These are phyloP conservation scores for Warburgia ugandensis DNA, from an alignment of 164 flowering plant species.

Conservation along the genomic window DNA sequence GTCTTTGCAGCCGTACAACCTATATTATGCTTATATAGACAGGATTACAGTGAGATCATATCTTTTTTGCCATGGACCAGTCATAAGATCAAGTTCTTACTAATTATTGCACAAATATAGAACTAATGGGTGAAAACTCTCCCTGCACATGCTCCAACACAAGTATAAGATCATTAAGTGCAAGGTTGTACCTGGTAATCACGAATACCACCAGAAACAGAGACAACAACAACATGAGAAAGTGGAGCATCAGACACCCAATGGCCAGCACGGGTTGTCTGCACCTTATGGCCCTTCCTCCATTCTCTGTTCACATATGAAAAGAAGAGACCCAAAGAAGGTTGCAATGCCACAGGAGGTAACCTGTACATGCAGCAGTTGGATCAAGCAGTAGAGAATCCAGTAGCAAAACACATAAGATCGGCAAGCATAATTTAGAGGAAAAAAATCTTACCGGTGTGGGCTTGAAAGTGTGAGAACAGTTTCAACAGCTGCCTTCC, in stretches of 20 bases:
- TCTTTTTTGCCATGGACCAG: too few relatives aligned
- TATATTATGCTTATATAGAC: too few relatives aligned
- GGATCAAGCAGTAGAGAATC: slow-evolving; percentile 9
- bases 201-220: slow-evolving; percentile 81
- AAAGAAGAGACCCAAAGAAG: slow-evolving; percentile 86
- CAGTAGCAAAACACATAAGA: not conserved
- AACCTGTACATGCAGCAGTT: slow-evolving; percentile 42
- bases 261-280: slow-evolving; percentile 38
- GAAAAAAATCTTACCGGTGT: slow-evolving; percentile 61
- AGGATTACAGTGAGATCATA: too few relatives aligned
- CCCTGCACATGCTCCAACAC: too few relatives aligned
- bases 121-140: too few relatives aligned
- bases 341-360: slow-evolving; percentile 93
- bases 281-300: slow-evolving; percentile 74
- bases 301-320: slow-evolving; percentile 70
- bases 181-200: slow-evolving; percentile 71
- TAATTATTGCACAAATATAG: too few relatives aligned
- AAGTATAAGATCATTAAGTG: not conserved
- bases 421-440: slow-evolving; percentile 3
- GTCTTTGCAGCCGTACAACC: too few relatives aligned
- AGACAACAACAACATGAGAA: slow-evolving; percentile 69
- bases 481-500: slow-evolving; percentile 84
- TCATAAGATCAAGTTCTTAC: too few relatives aligned
- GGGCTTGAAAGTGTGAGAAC: slow-evolving; percentile 91
- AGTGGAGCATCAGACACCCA: slow-evolving; percentile 45